Evolutionary conservation across 352 stramenopile genomes (phyloP), one percentile per base, ranked within the genome.

Genomic region (Vaucheria bursata): DNA sequence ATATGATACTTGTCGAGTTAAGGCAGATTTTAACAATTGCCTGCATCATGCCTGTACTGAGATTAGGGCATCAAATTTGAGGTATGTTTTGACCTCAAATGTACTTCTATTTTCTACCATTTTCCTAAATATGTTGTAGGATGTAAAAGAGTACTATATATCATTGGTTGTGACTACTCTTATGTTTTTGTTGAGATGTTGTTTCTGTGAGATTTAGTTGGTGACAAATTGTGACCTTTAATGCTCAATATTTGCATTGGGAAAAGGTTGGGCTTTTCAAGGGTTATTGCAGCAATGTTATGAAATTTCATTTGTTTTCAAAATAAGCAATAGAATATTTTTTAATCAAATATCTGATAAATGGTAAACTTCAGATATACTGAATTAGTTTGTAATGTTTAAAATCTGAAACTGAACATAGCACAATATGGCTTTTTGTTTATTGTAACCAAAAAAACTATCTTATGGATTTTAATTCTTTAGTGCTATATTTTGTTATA

Each of bases 21-120:
- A 96, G 79, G 88, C 96, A 66, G 88, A 97, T 85, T 96, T 90
- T 89, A 89, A 88, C 77, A 94, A 94, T 85, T 95, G 90, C 85
- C 89, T 94, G 78, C 90, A 96, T 77, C 88, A 94, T 79, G 91
- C 92, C 25, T 97, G 92, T 84, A 95, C 89, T 67, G 92, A 97
- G 85, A 89, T 94, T 33, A 73, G 40, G 36, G 66, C 40, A 1
- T 52, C 65, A 4, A 80, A 70, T 53, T 69, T 84, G 12, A 80
- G 31, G 35, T 52, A 0, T 6, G 8, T 53, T 1, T n/a, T n/a
- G n/a, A n/a, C n/a, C n/a, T n/a, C n/a, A n/a, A n/a, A n/a, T n/a
- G n/a, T n/a, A n/a, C n/a, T n/a, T n/a, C n/a, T n/a, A n/a, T n/a
- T n/a, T n/a, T n/a, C n/a, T n/a, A n/a, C n/a, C n/a, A n/a, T n/a